A percentile compares a stretch with the other conserved stretches of the same genome.
Conservation (phyloP, 768 basidiomycete species). For the Phylloporus sp. region DNA sequence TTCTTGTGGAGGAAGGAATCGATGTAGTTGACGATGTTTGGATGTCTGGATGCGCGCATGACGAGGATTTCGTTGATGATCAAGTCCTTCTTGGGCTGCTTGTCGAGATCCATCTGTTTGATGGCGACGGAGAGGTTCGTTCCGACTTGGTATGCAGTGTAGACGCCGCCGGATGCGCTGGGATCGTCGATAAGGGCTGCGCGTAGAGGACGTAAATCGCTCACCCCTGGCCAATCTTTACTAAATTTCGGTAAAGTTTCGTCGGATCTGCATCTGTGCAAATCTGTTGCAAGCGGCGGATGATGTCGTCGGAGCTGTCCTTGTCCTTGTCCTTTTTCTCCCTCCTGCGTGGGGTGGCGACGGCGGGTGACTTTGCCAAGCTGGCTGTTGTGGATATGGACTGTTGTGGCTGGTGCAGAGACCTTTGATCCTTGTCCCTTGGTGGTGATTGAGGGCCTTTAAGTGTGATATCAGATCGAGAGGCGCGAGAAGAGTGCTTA, state of each 20-base stretch:
- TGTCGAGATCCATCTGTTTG: constrained; percentile 99
- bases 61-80: constrained; percentile 99
- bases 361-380: constrained; percentile 63
- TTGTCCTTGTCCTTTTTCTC: constrained; percentile 83
- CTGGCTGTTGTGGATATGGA: constrained; percentile 60
- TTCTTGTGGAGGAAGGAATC: constrained; percentile 98
- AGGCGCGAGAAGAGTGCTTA: constrained; percentile 54
- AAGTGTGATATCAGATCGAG: constrained; percentile 52
- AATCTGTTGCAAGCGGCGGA: constrained; percentile 85
- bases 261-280: constrained; percentile 98
- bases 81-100: constrained; percentile 98
- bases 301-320: constrained; percentile 81
- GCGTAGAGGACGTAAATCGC: constrained; percentile 23
- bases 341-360: constrained; percentile 76
- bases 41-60: constrained; percentile 93
- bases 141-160: constrained; percentile 96
- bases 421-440: constrained; percentile 36
- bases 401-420: constrained; percentile 37
- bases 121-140: constrained; percentile 94
- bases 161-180: constrained; percentile 96
- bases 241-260: constrained; percentile 81
- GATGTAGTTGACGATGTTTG: constrained; percentile 99
- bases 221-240: constrained; percentile 98
- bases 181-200: constrained; percentile 1
- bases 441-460: constrained; percentile 35